Conservation (phyloP, 345 rosid genomes). For the Clarkia xantiana region DNA sequence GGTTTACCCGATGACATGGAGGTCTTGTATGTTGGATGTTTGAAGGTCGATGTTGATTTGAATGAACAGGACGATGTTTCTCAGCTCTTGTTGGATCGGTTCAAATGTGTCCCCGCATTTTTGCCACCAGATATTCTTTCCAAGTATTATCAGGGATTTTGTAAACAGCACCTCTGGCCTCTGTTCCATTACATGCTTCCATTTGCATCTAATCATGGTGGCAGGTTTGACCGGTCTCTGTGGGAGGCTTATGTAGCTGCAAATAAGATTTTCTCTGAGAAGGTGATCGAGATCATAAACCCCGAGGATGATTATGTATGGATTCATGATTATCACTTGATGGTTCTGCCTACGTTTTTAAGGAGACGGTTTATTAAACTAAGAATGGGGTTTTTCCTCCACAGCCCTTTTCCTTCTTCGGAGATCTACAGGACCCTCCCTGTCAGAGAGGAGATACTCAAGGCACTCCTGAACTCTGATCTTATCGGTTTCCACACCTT, state of each 20-base stretch:
- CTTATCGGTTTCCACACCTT: slow-evolving; percentile 76
- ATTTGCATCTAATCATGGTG: slow-evolving; percentile 49
- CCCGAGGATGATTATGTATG: slow-evolving; percentile 70
- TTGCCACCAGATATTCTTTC: slow-evolving; percentile 46
- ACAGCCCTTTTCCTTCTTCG: slow-evolving; percentile 66
- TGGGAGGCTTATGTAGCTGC: slow-evolving; percentile 78
- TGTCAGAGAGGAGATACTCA: slow-evolving; percentile 63
- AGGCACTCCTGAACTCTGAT: slow-evolving; percentile 56
- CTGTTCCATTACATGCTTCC: slow-evolving; percentile 75
- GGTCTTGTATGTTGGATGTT: slow-evolving; percentile 56
- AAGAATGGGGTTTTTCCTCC: slow-evolving; percentile 72
- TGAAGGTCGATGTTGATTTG: slow-evolving; percentile 40
- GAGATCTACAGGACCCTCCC: slow-evolving; percentile 69
- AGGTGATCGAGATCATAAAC: slow-evolving; percentile 58
- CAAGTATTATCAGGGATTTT: slow-evolving; percentile 61
- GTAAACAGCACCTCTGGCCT: slow-evolving; percentile 76
- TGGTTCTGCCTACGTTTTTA: slow-evolving; percentile 69
- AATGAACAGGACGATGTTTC: slow-evolving; percentile 63
- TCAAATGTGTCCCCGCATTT: slow-evolving; percentile 68
- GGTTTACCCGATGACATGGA: slow-evolving; percentile 76
- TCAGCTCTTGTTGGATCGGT: slow-evolving; percentile 51
- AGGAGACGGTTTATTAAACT: slow-evolving; percentile 48
- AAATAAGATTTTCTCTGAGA: slow-evolving; percentile 57
- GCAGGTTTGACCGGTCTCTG: slow-evolving; percentile 52
- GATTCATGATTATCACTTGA: slow-evolving; percentile 75